These are phyloP conservation scores for Croton laevigatus DNA, from an alignment of 441 rosid species.

Conservation along the genomic window DNA sequence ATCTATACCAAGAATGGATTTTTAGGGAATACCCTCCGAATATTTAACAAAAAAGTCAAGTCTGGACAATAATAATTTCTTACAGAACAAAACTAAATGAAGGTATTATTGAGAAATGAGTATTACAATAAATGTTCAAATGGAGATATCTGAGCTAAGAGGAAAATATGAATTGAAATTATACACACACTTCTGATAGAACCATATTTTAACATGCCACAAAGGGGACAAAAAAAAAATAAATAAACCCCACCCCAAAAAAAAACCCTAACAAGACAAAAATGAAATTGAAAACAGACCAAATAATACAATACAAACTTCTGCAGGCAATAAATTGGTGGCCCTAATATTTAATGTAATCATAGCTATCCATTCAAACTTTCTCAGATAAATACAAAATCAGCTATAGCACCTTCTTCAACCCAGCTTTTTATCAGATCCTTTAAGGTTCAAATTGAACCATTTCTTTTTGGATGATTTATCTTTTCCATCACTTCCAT, in stretches of 20 bases:
- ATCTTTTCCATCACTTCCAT: constrained; percentile 77
- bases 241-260: constrained; percentile 2
- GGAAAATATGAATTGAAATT: constrained; percentile 18
- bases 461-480: constrained; percentile 87
- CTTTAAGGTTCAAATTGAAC: constrained; percentile 86
- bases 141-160: constrained; percentile 1
- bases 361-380: constrained; percentile 8
- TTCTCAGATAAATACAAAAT: constrained; percentile 19
- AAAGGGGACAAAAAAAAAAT: background rate
- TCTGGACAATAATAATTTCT: background rate
- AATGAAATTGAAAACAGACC: constrained; percentile 14
- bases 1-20: too few species aligned
- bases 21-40: background rate
- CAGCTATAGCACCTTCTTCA: constrained; percentile 28
- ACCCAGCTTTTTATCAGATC: constrained; percentile 69
- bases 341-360: background rate
- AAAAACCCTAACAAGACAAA: constrained; percentile 6
- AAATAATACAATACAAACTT: constrained; percentile 30
- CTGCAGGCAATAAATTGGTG: constrained; percentile 20
- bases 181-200: constrained; percentile 8
- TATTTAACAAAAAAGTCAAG: background rate
- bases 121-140: constrained; percentile 10
- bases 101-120: background rate
- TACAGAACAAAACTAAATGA: background rate
- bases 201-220: constrained; percentile 10